These are phyloP conservation scores for Pyrrhoderma lamaoense DNA, from an alignment of 1,284 basidiomycete genomes.

Conservation along the genomic window DNA sequence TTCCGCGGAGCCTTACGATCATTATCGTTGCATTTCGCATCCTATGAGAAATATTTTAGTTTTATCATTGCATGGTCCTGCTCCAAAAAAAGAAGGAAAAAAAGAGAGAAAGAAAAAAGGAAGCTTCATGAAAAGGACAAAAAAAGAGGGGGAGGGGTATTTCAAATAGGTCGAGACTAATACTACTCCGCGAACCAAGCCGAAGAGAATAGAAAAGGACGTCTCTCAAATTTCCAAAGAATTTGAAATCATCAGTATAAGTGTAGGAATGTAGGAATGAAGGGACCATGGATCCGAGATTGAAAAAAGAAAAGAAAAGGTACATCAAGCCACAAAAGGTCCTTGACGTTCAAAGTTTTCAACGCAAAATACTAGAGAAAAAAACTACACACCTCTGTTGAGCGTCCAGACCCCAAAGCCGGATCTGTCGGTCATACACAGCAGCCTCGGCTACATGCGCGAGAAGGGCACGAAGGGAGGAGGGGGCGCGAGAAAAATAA, in stretches of 20 bases:
- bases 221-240: no score
- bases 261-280: no score
- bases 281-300: no score
- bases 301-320: no score
- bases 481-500: no score
- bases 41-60: slow-evolving; percentile 35
- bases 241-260: not conserved
- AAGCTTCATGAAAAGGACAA: not conserved
- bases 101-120: slow-evolving; percentile 4
- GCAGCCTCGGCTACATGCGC: slow-evolving; percentile 63
- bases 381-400: slow-evolving; percentile 72
- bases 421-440: slow-evolving; percentile 94
- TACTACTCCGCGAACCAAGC: slow-evolving; percentile 2
- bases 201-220: not conserved
- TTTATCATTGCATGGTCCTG: no score
- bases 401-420: slow-evolving; percentile 96
- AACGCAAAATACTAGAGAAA: not conserved
- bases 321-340: no score
- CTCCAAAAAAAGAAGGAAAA: slow-evolving; percentile 10
- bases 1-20: slow-evolving; percentile 72
- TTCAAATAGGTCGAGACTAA: slow-evolving; percentile 1
- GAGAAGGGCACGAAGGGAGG: no score
- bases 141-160: slow-evolving; percentile 18
- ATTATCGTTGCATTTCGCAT: slow-evolving; percentile 93
- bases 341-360: no score